Evolutionary conservation across 2,329 filamentous ascomycete species (phyloP), one percentile per base, ranked within the genome.

Genomic region (Penicillium olsonii): DNA sequence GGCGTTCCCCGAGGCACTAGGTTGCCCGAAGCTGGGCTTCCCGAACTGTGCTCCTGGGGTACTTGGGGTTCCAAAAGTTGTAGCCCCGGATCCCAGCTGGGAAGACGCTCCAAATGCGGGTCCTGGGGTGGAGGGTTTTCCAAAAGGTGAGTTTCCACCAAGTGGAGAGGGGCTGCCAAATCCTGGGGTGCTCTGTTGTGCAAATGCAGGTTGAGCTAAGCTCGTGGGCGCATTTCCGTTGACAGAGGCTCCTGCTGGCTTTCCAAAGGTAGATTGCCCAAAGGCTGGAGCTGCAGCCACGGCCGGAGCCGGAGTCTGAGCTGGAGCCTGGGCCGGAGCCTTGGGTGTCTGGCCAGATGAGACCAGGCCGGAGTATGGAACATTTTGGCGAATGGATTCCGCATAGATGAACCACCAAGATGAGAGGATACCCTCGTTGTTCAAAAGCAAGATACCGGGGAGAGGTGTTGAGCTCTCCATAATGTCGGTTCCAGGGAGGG

Each of bases 331-430:
- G 17, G 45, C 40, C 18, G 52, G 50, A 26, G 43, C 57, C 53
- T 54, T 54, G 27, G 17, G 19, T 45, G 54, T 33, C 44, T 56
- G 42, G 51, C 45, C 54, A 43, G 27, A 52, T 43, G 40, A 69
- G 50, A 77, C 74, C 55, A 96, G 76, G 4, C 87, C 88, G 34
- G 87, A 81, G 68, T 91, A 97, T 0, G 83, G 82, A 6, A 83
- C 84, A 3, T 85, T 85, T 60, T 86, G 78, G 51, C 86, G 83
- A 53, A 99, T 85, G 2, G 92, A 91, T 35, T 95, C 90, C 29
- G 87, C 84, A 72, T 96, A 96, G 17, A 97, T 82, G 37, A 97
- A 74, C 90, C 92, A 96, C 91, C 92, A 99, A 11, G 85, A 81
- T 38, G 84, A 84, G 14, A 99, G 76, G 9, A 95, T 75, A 56